These are phyloP conservation scores for Trametes sp. DNA, from an alignment of 1,284 basidiomycete species.

Conservation along the genomic window DNA sequence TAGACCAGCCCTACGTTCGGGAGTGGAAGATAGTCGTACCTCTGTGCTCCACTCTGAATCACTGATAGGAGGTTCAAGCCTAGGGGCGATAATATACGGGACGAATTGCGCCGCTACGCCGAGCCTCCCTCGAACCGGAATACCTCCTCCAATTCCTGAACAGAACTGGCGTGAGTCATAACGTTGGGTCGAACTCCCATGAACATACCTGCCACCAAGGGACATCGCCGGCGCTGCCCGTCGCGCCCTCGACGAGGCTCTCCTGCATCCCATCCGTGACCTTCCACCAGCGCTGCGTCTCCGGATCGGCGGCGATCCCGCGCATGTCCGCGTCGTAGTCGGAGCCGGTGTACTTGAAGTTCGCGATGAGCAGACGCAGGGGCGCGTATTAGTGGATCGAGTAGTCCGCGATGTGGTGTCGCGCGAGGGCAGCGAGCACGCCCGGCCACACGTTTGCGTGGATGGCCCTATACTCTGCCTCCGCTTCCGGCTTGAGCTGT, in stretches of 20 bases:
- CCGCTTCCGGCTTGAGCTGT: constrained; percentile 68
- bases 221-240: constrained; percentile 67
- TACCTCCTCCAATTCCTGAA: constrained; percentile 69
- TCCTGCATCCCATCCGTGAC: constrained; percentile 83
- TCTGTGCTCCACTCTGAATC: too few species aligned
- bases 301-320: constrained; percentile 65
- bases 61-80: too few species aligned
- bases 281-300: constrained; percentile 80
- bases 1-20: too few species aligned
- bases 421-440: constrained; percentile 70
- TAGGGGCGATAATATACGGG: too few species aligned
- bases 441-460: constrained; percentile 77
- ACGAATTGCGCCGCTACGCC: not conserved
- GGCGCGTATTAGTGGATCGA: constrained; percentile 76
- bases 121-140: constrained; percentile 70
- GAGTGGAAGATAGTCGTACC: too few species aligned
- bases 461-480: constrained; percentile 73
- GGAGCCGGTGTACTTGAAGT: constrained; percentile 67
- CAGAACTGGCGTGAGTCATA: constrained; percentile 41
- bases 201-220: constrained; percentile 72
- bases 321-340: constrained; percentile 77
- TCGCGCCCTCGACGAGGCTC: constrained; percentile 72
- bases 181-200: not conserved
- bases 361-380: constrained; percentile 72
- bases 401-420: constrained; percentile 79